phyloP scores from a whole-genome alignment of 257 asterid genomes.

The Cinchona pubescens region DNA sequence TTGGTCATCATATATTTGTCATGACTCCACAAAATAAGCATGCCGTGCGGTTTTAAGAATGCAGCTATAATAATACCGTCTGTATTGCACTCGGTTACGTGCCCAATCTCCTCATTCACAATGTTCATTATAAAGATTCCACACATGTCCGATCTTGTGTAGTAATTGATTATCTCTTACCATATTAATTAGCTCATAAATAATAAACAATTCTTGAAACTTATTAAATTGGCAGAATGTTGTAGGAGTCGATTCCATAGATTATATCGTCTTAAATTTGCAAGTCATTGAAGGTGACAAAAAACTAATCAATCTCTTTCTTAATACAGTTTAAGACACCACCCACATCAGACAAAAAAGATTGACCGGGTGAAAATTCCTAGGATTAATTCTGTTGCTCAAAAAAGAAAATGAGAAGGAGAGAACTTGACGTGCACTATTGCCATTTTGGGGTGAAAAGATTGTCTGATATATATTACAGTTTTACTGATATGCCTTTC shows the following conservation, averaged over 20 bases:
- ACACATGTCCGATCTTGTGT: neutral
- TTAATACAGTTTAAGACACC: neutral
- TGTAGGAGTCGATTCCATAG: slow-evolving; percentile 26
- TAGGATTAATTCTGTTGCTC: no score
- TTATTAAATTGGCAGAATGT: neutral
- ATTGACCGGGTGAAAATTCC: slow-evolving; percentile 27
- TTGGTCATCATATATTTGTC: neutral
- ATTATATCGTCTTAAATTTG: slow-evolving; percentile 25
- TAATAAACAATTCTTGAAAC: neutral
- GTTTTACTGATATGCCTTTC: neutral
- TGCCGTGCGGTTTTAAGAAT: neutral
- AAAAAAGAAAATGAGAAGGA: no score
- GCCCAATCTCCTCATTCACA: neutral
- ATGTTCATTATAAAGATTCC: slow-evolving; percentile 1
- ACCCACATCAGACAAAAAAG: neutral
- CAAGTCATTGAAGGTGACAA: neutral
- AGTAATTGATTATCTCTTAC: neutral
- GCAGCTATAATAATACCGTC: neutral
- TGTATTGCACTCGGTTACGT: neutral
- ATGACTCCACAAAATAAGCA: neutral
- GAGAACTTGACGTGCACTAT: no score
- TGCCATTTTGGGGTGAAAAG: neutral
- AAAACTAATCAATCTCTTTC: neutral
- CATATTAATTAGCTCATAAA: neutral
- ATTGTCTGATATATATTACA: neutral